These are phyloP conservation scores for Ampelocalamus luodianensis DNA, from an alignment of 176 grass and related monocot species.

Conservation along the genomic window DNA sequence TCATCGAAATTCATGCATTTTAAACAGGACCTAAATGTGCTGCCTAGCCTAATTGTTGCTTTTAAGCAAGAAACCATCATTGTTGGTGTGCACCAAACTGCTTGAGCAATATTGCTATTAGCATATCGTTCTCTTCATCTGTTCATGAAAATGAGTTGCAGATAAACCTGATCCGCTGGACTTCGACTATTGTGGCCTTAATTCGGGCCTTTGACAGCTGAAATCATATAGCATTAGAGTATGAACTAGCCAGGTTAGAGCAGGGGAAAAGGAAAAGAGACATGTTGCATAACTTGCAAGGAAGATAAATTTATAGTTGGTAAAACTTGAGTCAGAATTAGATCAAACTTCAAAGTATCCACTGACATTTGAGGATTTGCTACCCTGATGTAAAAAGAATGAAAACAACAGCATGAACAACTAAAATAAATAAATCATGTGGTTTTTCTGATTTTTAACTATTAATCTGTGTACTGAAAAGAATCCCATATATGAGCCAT, in stretches of 20 bases:
- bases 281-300: background rate
- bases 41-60: background rate
- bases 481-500: slow-evolving; percentile 24
- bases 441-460: slow-evolving; percentile 21
- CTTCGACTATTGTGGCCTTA: background rate
- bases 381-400: slow-evolving; percentile 38
- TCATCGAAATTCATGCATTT: background rate
- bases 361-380: background rate
- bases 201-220: background rate
- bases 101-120: background rate
- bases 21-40: background rate
- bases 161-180: background rate
- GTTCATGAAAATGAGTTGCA: background rate
- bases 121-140: background rate
- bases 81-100: background rate
- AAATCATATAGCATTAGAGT: background rate
- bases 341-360: slow-evolving; percentile 14
- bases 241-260: background rate
- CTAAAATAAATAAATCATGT: background rate
- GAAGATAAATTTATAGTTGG: background rate
- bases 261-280: slow-evolving; percentile 1
- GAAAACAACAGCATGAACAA: slow-evolving; percentile 32
- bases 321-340: background rate
- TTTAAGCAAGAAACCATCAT: background rate
- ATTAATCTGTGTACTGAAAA: slow-evolving; percentile 23